phyloP scores from a whole-genome alignment of 495 filamentous ascomycete genomes.

The Geoglossum glabrum region DNA sequence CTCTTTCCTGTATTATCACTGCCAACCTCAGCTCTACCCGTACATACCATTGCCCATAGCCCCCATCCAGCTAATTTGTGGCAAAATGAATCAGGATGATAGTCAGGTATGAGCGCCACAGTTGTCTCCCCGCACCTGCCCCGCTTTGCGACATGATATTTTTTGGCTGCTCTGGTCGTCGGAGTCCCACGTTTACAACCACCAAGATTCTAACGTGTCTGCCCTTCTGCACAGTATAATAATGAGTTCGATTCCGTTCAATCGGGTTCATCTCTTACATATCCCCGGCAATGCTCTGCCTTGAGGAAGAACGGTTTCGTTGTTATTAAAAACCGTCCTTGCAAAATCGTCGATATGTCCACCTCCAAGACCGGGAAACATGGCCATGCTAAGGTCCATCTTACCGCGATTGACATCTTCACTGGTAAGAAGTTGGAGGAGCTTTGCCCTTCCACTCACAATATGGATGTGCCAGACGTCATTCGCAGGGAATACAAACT shows the following conservation, averaged over 20 bases:
- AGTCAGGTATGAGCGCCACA: slow-evolving; percentile 26
- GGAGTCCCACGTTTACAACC: neutral
- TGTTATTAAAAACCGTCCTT: slow-evolving; percentile 92
- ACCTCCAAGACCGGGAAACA: slow-evolving; percentile 99
- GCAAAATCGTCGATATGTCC: slow-evolving; percentile 99
- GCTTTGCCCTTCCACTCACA: slow-evolving; percentile 98
- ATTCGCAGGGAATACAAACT: slow-evolving; percentile 78
- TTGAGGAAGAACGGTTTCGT: slow-evolving; percentile 97
- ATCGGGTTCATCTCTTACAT: slow-evolving; percentile 85
- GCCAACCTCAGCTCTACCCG: slow-evolving; percentile 7
- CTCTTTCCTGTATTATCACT: neutral
- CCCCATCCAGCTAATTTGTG: slow-evolving; percentile 8
- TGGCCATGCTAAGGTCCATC: slow-evolving; percentile 99
- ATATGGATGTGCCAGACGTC: slow-evolving; percentile 98
- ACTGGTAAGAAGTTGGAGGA: slow-evolving; percentile 99
- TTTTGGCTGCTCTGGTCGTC: neutral
- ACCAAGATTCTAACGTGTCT: neutral
- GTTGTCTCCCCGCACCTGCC: slow-evolving; percentile 15
- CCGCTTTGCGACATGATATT: slow-evolving; percentile 1
- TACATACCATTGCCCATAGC: slow-evolving; percentile 9
- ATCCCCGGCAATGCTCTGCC: slow-evolving; percentile 96
- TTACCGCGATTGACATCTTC: slow-evolving; percentile 96
- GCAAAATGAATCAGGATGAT: slow-evolving; percentile 32
- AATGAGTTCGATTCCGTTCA: slow-evolving; percentile 80
- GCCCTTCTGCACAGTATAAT: slow-evolving; percentile 41